Base-by-base conservation (phyloP, 495 filamentous ascomycete genomes). In the Aspergillus wentii region DNA sequence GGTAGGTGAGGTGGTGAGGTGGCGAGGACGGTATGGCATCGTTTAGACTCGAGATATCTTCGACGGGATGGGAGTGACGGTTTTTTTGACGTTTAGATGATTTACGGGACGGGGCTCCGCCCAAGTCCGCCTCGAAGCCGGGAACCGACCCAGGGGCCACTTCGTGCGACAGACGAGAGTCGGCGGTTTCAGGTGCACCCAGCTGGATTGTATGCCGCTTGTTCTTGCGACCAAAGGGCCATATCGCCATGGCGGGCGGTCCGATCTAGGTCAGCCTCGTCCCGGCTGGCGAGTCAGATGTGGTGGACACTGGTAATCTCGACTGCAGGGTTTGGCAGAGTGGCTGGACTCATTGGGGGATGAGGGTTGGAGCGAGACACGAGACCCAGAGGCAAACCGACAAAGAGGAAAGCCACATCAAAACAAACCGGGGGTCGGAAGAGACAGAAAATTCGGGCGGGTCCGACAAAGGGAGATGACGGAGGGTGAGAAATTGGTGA, bases 161-260 rank as follows among this genome's bases (percentile, higher is more conserved):
- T 48, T 48, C n/a, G 29, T 27, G 17, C 37, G 38, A 25, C 51
- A 44, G 33, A 48, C 30, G 39, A 47, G 20, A 46, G 44, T 33
- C 47, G 48, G 41, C 56, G 35, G 10, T 59, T 60, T 15, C 62
- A 34, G 52, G 58, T 17, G 56, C 50, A 41, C 64, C 67, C 51
- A 61, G 49, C 44, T 68, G 66, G 30, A 64, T 69, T 30, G 63
- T 70, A 44, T 68, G 68, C 49, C 58, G 65, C 58, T 72, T 74
- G 35, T 44, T 79, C 57, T 72, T 84, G 40, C 82, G 80, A 59
- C 83, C 72, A 59, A 87, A 89, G 22, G 80, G 85, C 85, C 85
- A 89, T 66, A 87, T 66, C 54, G 78, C 76, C 83, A 86, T 87
- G 45, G 56, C 70, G 68, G 20, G 33, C 19, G 44, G 31, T 53